Evolutionary conservation across 2,329 filamentous ascomycete genomes (phyloP).

Genomic region (Orbilia oligospora): DNA sequence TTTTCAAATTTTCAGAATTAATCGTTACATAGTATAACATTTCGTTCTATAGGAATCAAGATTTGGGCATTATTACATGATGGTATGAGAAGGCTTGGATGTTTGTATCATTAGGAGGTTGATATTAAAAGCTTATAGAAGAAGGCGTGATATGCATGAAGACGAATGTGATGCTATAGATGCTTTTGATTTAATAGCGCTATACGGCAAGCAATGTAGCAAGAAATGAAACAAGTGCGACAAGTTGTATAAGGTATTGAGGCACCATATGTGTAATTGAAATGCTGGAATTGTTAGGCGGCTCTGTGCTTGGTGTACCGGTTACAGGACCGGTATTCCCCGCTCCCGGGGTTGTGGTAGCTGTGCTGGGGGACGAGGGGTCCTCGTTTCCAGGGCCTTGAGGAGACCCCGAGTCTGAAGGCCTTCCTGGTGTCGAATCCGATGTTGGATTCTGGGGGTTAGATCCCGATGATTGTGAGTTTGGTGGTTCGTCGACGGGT

Average conservation of each 20-base stretch:
- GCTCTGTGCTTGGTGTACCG: neutral
- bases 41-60: slow-evolving; percentile 11
- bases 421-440: neutral
- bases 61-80: slow-evolving; percentile 18
- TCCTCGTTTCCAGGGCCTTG: neutral
- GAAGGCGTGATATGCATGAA: neutral
- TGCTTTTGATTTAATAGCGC: neutral
- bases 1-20: neutral
- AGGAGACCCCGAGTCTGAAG: neutral
- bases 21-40: neutral
- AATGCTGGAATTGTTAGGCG: neutral
- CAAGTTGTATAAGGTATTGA: neutral
- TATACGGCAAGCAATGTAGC: neutral
- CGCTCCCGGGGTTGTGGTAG: neutral
- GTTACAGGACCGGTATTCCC: neutral
- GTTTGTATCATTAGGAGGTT: neutral
- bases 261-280: neutral
- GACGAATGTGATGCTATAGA: no score
- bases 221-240: neutral
- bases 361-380: slow-evolving; percentile 1
- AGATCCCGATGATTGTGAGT: neutral
- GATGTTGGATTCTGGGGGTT: slow-evolving; percentile 4
- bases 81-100: neutral
- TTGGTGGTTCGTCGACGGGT: slow-evolving; percentile 13
- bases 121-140: no score